Base-by-base conservation (phyloP, 345 rosid genomes). In the Sisymbrium irio region DNA sequence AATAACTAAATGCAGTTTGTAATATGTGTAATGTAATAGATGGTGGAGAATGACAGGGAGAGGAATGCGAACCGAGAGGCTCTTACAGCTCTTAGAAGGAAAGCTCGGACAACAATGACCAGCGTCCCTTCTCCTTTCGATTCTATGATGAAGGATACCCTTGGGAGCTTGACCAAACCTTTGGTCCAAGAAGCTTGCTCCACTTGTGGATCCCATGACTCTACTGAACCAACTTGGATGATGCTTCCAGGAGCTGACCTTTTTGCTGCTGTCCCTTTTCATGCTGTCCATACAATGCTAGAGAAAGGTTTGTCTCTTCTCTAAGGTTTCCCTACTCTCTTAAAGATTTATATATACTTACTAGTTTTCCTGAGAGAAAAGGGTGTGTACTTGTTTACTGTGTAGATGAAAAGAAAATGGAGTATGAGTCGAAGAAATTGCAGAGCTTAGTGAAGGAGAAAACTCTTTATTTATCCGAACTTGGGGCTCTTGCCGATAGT, bases 1-100 rank as follows among this genome's bases (percentile, higher is more conserved):
- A n/a, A n/a, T n/a, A 22, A 22, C 25, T 3, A 22, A 22, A 22
- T 22, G 19, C 55, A 33, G 65, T 32, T 55, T 73, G 57, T 65
- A 1, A 69, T 66, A 42, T 41, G 7, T 40, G 45, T 39, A 11
- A 72, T 79, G 3, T 22, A 93, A 44, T 45, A 45, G 95, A 75
- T 83, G 62, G 85, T 89, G 67, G 96, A 89, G 74, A 89, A 82
- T 70, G 96, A 90, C 73, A 84, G 78, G 74, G 41, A 83, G 47
- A 85, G 96, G 77, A 90, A 91, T 77, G 92, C 86, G 3, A 88
- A 84, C 69, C 66, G 97, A 69, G 97, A 86, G 80, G 93, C 95
- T 14, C 84, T 89, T 18, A 88, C 93, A 0, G 92, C 91, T 3
- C 79, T 89, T 45, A 80, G 95, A 85, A 90, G 79, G 85, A 87